Conservation (phyloP, 495 filamentous ascomycete genomes). For the Penicillium cosmopolitanum region DNA sequence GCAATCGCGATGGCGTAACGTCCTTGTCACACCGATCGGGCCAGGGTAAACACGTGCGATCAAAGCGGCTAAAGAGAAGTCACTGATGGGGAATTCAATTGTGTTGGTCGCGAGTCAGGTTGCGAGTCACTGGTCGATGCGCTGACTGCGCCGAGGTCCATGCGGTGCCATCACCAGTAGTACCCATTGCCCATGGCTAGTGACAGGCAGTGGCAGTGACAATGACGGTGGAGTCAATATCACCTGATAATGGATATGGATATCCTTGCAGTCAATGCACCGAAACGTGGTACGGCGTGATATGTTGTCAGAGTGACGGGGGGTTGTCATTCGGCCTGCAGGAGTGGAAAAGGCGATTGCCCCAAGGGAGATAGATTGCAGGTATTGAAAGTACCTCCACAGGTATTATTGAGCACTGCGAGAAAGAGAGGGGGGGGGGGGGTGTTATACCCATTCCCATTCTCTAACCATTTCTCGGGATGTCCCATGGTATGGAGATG, state of each 20-base stretch:
- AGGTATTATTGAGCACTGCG: neutral
- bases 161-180: neutral
- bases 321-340: conserved; percentile 27
- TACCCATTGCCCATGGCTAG: neutral
- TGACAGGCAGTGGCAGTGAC: neutral
- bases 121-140: neutral
- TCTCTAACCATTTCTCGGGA: neutral
- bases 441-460: no score
- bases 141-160: conserved; percentile 7
- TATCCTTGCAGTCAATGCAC: conserved; percentile 31
- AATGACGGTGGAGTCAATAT: conserved; percentile 7
- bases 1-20: conserved; percentile 19
- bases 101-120: neutral
- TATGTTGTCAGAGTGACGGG: conserved; percentile 13
- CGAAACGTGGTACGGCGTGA: conserved; percentile 38
- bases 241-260: conserved; percentile 16
- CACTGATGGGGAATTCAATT: no score
- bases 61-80: conserved; percentile 8
- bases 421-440: neutral
- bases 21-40: conserved; percentile 22
- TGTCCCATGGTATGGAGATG: neutral
- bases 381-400: neutral
- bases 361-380: neutral
- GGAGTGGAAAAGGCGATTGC: conserved; percentile 5
- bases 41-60: conserved; percentile 26